These are phyloP conservation scores for Oryza coarctata DNA, from an alignment of 176 grass and related monocot genomes.

Conservation along the genomic window DNA sequence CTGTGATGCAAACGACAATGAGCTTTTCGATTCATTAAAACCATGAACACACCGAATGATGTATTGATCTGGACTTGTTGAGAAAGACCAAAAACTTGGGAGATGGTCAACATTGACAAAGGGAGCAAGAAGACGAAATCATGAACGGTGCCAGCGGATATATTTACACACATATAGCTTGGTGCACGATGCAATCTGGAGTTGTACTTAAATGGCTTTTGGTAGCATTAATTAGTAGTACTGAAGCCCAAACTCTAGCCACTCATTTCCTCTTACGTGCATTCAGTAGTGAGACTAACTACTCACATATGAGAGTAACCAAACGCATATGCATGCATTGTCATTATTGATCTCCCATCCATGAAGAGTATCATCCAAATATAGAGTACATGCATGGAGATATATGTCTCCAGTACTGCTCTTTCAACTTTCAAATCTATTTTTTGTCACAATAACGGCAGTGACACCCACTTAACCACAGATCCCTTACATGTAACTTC, in stretches of 20 bases:
- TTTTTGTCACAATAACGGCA: not conserved
- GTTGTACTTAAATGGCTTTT: too few species aligned
- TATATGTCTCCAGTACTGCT: not conserved
- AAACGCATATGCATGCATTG: not conserved
- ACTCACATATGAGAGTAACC: not conserved
- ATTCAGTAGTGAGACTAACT: not conserved
- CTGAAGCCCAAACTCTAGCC: too few species aligned
- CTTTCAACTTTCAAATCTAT: not conserved
- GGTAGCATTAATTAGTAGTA: not conserved
- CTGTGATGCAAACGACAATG: too few species aligned
- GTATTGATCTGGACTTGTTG: not conserved
- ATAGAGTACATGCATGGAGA: not conserved
- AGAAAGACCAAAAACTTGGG: not conserved
- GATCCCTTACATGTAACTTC: not conserved
- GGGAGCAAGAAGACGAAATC: not conserved
- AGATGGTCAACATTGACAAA: not conserved
- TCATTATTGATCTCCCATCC: not conserved
- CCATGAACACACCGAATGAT: not conserved
- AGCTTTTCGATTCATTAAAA: not conserved
- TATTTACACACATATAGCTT: not conserved
- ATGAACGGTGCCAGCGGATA: not conserved
- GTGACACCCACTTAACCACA: not conserved
- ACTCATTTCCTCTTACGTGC: not conserved
- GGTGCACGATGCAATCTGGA: too few species aligned
- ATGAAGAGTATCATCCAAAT: not conserved